Base-by-base conservation (phyloP, 495 filamentous ascomycete species). In the Rhizodiscina lignyota region DNA sequence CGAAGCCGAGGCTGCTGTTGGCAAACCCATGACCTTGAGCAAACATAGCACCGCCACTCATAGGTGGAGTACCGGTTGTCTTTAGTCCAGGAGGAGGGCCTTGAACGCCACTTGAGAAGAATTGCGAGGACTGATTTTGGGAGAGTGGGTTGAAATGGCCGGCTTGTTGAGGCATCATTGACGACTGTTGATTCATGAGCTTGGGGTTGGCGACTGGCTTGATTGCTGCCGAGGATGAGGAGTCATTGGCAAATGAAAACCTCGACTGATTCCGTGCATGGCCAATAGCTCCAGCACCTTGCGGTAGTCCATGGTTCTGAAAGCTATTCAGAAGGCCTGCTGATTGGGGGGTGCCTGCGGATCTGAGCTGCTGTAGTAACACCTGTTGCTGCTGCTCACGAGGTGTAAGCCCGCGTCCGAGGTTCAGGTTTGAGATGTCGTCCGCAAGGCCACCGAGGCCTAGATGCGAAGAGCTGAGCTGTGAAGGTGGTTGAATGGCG, bases 81-180 rank as follows among this genome's bases (percentile, higher is more conserved):
- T 99, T 96, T 35, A 99, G 67, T 2, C 91, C 91, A 2, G 91
- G 91, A 32, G 91, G 91, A 12, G 89, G 89, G 3, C 86, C 85
- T 49, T 89, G 83, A 36, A 94, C 80, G 12, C 72, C 68, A 10
- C 61, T 63, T 30, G 66, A 62, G 49, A 74, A 83, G 47, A 72
- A 75, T 44, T 74, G 76, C 10, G 30, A 8, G 51, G 44, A 61
- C 54, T 53, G 74, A 52, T 46, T 70, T 56, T 63, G 80, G 53
- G 52, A 74, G 51, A 68, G 61, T 30, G 76, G 68, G 22, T 53
- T 49, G 43, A 52, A 53, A 26, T 52, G 52, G 18, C 37, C 42
- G 12, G 33, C 42, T n/a, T n/a, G n/a, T 29, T 43, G 44, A 13
- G 85, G 85, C 79, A 94, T 84, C 72, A 89, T 79, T 8, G 77